Evolutionary conservation across 768 basidiomycete species (phyloP).

Genomic region (Suillus variegatus): DNA sequence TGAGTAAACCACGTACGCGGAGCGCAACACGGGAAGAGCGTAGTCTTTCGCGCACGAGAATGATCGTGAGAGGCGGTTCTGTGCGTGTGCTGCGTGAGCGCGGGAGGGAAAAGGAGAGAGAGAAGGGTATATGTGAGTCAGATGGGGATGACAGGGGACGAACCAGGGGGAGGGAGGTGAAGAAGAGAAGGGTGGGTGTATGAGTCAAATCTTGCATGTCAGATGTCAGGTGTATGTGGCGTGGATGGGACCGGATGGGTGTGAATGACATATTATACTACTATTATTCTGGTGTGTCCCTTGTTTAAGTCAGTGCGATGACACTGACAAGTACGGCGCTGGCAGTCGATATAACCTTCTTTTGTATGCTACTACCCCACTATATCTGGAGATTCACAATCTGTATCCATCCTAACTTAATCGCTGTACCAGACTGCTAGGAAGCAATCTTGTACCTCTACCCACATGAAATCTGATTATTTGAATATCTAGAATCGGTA

Average conservation of each 20-base stretch:
- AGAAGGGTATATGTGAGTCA: conserved; percentile 9
- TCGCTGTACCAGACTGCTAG: not conserved
- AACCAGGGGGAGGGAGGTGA: conserved; percentile 23
- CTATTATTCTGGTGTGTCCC: not conserved
- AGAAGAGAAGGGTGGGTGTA: conserved; percentile 30
- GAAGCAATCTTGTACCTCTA: not conserved
- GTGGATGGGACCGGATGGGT: not conserved
- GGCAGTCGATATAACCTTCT: conserved; percentile 1
- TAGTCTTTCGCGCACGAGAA: conserved; percentile 4
- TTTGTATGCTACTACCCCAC: not conserved
- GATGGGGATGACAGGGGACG: conserved; percentile 13
- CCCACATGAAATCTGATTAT: not conserved
- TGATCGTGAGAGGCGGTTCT: conserved; percentile 1
- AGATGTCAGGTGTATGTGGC: not conserved
- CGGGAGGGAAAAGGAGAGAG: conserved; percentile 16
- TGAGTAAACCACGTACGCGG: conserved; percentile 15
- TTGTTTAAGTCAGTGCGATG: not conserved
- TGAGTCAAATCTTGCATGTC: conserved; percentile 1
- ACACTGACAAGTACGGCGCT: not conserved
- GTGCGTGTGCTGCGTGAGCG: not conserved
- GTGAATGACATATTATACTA: not conserved
- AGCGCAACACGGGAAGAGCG: conserved; percentile 6
- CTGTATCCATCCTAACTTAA: not conserved
- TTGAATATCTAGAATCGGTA: not conserved
- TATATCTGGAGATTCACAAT: not conserved